phyloP scores from a whole-genome alignment of 257 asterid species.

The Jasminum sambac region DNA sequence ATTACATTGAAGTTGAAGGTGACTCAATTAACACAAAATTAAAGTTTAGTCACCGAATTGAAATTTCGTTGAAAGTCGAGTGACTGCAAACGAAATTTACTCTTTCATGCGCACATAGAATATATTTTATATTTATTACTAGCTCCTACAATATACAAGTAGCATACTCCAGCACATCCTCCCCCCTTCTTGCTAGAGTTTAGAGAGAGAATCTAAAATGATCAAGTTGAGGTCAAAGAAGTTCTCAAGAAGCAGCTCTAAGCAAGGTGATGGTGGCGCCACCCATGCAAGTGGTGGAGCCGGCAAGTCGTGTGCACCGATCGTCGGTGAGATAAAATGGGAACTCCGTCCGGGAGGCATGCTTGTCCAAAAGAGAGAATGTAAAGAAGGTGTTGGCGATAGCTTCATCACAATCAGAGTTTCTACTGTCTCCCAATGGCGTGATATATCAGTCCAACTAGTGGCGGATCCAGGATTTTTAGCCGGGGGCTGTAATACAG shows the following conservation, averaged over 20 bases:
- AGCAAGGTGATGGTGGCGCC: slow-evolving; percentile 20
- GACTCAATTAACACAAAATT: no score
- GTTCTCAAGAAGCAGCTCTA: slow-evolving; percentile 59
- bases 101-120: neutral
- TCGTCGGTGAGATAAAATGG: slow-evolving; percentile 61
- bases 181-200: slow-evolving; percentile 9
- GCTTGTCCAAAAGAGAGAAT: slow-evolving; percentile 78
- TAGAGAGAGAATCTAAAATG: slow-evolving; percentile 32
- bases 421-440: slow-evolving; percentile 60
- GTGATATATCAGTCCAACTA: slow-evolving; percentile 47
- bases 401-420: slow-evolving; percentile 51
- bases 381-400: slow-evolving; percentile 35
- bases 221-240: slow-evolving; percentile 68
- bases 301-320: neutral
- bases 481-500: no score
- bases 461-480: no score
- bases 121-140: neutral
- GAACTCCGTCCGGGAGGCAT: slow-evolving; percentile 86
- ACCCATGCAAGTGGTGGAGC: slow-evolving; percentile 7
- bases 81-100: no score
- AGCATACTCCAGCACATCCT: slow-evolving; percentile 22
- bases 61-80: no score
- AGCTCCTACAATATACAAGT: slow-evolving; percentile 40
- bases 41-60: no score
- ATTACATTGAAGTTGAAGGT: no score